Evolutionary conservation across 805 yeast species (phyloP).

Genomic region (Cyberlindnera bimundalis): DNA sequence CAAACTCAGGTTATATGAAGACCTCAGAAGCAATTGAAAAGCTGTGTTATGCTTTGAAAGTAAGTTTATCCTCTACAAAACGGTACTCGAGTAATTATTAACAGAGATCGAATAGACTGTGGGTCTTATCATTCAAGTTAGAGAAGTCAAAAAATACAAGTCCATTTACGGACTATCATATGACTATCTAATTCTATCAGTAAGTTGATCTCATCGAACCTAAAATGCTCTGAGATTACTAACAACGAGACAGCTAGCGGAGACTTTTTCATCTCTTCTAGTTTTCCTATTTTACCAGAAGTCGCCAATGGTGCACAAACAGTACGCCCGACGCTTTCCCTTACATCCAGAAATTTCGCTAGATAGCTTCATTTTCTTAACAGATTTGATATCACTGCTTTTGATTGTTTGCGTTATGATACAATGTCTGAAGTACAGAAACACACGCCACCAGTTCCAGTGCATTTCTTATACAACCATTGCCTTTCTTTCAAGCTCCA

Average conservation of each 20-base stretch:
- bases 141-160: slow-evolving; percentile 27
- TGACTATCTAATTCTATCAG: slow-evolving; percentile 29
- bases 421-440: slow-evolving; percentile 29
- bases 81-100: too few species aligned
- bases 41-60: neutral
- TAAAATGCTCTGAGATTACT: too few species aligned
- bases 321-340: slow-evolving; percentile 34
- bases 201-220: too few species aligned
- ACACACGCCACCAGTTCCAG: slow-evolving; percentile 36
- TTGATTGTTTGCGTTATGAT: slow-evolving; percentile 22
- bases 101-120: neutral
- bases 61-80: too few species aligned
- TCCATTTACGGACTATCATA: slow-evolving; percentile 39
- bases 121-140: slow-evolving; percentile 6
- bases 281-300: slow-evolving; percentile 1
- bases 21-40: neutral
- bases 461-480: slow-evolving; percentile 29
- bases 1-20: neutral
- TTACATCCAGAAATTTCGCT: slow-evolving; percentile 30
- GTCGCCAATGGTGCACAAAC: slow-evolving; percentile 23
- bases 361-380: slow-evolving; percentile 19
- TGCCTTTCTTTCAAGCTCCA: neutral
- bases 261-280: neutral
- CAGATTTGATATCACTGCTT: slow-evolving; percentile 18
- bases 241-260: too few species aligned